Evolutionary conservation across 2,329 filamentous ascomycete genomes (phyloP).

Genomic region (Pezicula rhizophila): DNA sequence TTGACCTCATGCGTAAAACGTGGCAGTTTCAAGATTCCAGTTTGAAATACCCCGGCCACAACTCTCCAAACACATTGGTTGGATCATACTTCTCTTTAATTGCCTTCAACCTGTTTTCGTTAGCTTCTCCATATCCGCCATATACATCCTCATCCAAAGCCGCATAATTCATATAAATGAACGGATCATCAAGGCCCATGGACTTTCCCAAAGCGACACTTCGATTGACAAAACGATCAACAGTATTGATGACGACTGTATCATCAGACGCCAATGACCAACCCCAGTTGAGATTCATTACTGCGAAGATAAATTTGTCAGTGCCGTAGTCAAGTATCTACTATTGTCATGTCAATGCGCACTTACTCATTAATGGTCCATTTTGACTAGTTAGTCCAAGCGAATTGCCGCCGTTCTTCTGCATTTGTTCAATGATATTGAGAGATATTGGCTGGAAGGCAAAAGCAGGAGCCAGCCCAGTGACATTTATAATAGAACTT

Average conservation of each 20-base stretch:
- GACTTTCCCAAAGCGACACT: conserved; percentile 5
- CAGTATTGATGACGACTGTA: neutral
- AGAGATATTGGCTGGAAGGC: conserved; percentile 16
- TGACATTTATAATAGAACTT: conserved; percentile 4
- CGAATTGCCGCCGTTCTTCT: conserved; percentile 17
- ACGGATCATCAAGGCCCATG: conserved; percentile 8
- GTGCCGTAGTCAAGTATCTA: neutral
- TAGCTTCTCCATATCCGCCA: conserved; percentile 29
- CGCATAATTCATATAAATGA: conserved; percentile 34
- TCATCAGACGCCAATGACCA: conserved; percentile 11
- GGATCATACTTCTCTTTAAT: conserved; percentile 23
- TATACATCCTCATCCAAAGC: conserved; percentile 28
- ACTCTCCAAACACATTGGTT: conserved; percentile 19
- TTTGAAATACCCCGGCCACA: conserved; percentile 18
- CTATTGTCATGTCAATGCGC: neutral
- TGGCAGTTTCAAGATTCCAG: neutral
- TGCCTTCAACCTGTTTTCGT: conserved; percentile 18
- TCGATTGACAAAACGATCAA: conserved; percentile 5
- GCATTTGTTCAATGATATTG: conserved; percentile 14
- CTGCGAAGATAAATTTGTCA: conserved; percentile 1
- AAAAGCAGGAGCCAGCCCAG: conserved; percentile 10
- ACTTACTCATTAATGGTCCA: conserved; percentile 14
- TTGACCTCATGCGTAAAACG: too few relatives aligned
- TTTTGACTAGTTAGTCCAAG: conserved; percentile 12
- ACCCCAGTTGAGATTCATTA: conserved; percentile 11